Conservation (phyloP, 345 rosid genomes). For the Melastoma malabathricum region DNA sequence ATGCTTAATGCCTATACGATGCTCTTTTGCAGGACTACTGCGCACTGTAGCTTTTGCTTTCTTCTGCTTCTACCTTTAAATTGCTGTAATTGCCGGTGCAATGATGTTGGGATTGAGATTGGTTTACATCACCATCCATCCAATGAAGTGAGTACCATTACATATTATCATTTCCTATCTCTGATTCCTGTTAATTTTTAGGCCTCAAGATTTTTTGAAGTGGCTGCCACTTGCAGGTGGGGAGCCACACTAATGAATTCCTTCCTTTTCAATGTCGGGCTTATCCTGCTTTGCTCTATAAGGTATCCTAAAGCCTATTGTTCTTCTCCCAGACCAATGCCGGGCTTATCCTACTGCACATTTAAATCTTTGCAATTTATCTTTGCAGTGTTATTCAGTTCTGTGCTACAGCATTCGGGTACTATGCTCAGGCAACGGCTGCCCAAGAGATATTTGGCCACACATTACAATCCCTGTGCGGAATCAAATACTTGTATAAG, state of each 20-base stretch:
- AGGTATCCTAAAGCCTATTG: constrained; percentile 30
- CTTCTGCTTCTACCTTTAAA: constrained; percentile 91
- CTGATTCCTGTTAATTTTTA: no score
- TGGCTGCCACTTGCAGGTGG: constrained; percentile 50
- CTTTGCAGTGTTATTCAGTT: constrained; percentile 86
- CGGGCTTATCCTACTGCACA: no score
- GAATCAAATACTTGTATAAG: constrained; percentile 88
- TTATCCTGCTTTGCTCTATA: constrained; percentile 83
- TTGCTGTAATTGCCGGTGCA: constrained; percentile 92
- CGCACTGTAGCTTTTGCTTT: constrained; percentile 92
- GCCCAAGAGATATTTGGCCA: constrained; percentile 97
- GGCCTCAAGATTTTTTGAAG: no score
- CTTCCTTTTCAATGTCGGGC: constrained; percentile 95
- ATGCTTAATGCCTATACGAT: constrained; percentile 4
- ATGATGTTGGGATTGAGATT: constrained; percentile 93
- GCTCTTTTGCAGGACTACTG: constrained; percentile 53
- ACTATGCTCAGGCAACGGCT: constrained; percentile 97
- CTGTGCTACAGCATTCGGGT: constrained; percentile 90
- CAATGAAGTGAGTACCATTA: constrained; percentile 61
- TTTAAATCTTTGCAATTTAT: not conserved
- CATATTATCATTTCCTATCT: no score
- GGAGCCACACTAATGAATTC: constrained; percentile 98
- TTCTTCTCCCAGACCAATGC: not conserved
- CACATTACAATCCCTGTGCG: constrained; percentile 92
- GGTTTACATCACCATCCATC: constrained; percentile 80